Base-by-base conservation (phyloP, 345 rosid species). In the Combretum micranthum region DNA sequence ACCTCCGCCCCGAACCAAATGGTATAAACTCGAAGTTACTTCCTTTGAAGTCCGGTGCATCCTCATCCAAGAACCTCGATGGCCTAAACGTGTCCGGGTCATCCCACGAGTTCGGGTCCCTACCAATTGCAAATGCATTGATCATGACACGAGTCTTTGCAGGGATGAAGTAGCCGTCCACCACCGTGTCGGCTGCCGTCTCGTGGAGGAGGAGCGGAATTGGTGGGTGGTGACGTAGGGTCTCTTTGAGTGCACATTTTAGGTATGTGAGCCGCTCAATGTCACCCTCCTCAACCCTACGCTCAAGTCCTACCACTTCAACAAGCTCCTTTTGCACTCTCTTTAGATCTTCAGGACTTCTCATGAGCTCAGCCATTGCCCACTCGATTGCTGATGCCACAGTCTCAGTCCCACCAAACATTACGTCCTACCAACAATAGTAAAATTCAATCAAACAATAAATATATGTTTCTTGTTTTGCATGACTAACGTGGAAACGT, bases 361-460 rank as follows among this genome's bases (percentile, higher is more conserved):
- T 83, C 87, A 91, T 72, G 42, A 88, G 69, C 68, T 91, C 98
- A 2, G 98, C 56, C 68, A 91, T 54, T 22, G 87, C 80, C 98
- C 98, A 91, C 49, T 91, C 98, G 19, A 91, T 91, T 2, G 85
- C 95, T 2, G 98, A 91, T 9, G 96, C 98, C 62, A 91, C 90
- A 4, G 99, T 93, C 63, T 89, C 97, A 2, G 97, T 89, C 52
- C 99, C 99, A 42, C 99, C 99, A 64, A 93, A 91, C 98, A 91
- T 91, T 49, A 88, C 96, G 57, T 91, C 98, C 98, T 93, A 64
- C 47, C 47, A 61, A 1, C 12, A 49, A 20, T 44, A 0, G 15
- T 1, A 10, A 37, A 26, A 18, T 12, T 49, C 6, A 20, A 11
- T 10, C 52, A 22, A 1, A 8, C 5, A 2, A 18, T 15, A 10